phyloP scores from a whole-genome alignment of 129 eudicot genomes.

The Ambrosia artemisiifolia region DNA sequence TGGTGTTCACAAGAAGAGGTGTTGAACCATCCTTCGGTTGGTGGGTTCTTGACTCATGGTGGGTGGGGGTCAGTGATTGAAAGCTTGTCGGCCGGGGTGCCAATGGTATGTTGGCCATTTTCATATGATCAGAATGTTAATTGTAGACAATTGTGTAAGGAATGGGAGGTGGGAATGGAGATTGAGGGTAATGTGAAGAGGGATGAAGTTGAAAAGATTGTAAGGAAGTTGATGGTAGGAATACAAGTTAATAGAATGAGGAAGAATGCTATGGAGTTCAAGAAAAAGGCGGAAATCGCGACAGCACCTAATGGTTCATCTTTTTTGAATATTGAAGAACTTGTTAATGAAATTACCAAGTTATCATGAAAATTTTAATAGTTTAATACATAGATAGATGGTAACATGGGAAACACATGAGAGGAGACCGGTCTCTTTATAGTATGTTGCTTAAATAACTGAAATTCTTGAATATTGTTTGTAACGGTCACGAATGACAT shows the following conservation, averaged over 20 bases:
- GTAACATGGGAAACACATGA: too few relatives aligned
- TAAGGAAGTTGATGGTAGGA: slow-evolving; percentile 27
- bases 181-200: slow-evolving; percentile 18
- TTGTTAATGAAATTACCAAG: slow-evolving; percentile 7
- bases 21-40: slow-evolving; percentile 23
- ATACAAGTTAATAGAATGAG: slow-evolving; percentile 15
- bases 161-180: slow-evolving; percentile 26
- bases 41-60: slow-evolving; percentile 33
- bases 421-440: too few relatives aligned
- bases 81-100: slow-evolving; percentile 30
- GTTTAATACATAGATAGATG: too few relatives aligned
- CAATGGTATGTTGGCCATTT: slow-evolving; percentile 31
- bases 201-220: slow-evolving; percentile 31
- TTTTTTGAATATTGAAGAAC: slow-evolving; percentile 9
- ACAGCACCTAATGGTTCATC: slow-evolving; percentile 16
- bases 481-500: too few relatives aligned
- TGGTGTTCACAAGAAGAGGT: slow-evolving; percentile 36
- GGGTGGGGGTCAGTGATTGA: slow-evolving; percentile 32
- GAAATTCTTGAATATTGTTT: too few relatives aligned
- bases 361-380: background rate
- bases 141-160: slow-evolving; percentile 18
- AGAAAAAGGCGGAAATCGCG: slow-evolving; percentile 12
- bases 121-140: slow-evolving; percentile 10
- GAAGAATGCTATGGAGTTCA: slow-evolving; percentile 20
- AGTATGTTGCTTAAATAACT: too few relatives aligned